A percentile compares a stretch with the other conserved stretches of the same genome.
phyloP scores from a whole-genome alignment of 2,329 filamentous ascomycete genomes.

The Fusarium sp. region DNA sequence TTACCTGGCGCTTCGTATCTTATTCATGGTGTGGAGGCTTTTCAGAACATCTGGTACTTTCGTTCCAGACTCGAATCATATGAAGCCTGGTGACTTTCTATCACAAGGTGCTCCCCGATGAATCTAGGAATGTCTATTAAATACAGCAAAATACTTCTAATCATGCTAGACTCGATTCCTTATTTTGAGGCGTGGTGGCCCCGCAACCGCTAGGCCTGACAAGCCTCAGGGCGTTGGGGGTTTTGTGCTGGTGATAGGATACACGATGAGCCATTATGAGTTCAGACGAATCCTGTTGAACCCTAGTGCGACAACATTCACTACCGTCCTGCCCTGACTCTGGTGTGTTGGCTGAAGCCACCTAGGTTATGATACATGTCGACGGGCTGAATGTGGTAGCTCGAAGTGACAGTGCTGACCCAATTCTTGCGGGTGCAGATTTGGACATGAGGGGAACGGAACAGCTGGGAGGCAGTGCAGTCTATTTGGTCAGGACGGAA shows the following conservation, averaged over 20 bases:
- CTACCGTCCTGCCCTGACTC: not conserved
- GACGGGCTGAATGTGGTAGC: constrained; percentile 34
- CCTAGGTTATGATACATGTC: not conserved
- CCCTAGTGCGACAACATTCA: not conserved
- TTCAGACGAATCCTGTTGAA: not conserved
- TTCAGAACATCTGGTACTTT: not conserved
- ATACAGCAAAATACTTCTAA: not conserved
- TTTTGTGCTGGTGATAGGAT: not conserved
- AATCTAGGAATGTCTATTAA: not conserved
- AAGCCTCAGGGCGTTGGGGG: not conserved
- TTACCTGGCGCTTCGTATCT: not conserved
- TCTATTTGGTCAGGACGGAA: not conserved
- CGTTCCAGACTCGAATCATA: not conserved
- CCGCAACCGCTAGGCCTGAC: not conserved
- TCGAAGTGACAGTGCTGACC: not conserved
- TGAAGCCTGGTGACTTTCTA: not conserved
- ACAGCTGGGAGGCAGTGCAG: not conserved
- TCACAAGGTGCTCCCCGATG: not conserved
- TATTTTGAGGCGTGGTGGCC: not conserved
- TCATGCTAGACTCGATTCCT: not conserved
- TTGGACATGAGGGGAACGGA: not conserved
- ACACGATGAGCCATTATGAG: constrained; percentile 7
- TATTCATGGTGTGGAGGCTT: constrained; percentile 12
- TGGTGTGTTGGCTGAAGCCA: not conserved
- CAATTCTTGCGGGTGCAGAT: not conserved